Evolutionary conservation across 1,284 basidiomycete genomes (phyloP).

Genomic region (Ganoderma leucocontextum): DNA sequence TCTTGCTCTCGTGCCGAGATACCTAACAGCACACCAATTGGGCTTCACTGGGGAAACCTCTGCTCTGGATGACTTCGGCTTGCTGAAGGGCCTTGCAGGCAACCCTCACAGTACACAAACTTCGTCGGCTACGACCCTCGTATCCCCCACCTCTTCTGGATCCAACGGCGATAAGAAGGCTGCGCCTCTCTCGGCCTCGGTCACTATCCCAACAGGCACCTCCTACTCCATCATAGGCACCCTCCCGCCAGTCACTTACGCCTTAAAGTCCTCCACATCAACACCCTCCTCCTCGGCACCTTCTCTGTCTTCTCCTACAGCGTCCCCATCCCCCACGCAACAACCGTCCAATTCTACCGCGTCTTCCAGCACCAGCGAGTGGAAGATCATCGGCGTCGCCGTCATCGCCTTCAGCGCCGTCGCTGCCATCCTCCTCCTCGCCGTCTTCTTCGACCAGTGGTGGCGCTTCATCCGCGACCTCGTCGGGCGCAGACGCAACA

Average conservation of each 20-base stretch:
- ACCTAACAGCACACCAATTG: not conserved
- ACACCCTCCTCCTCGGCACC: conserved; percentile 7
- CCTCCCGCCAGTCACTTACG: conserved; percentile 12
- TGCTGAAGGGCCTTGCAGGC: conserved; percentile 21
- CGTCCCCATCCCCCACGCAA: conserved; percentile 7
- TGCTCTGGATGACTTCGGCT: conserved; percentile 21
- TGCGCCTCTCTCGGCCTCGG: conserved; percentile 10
- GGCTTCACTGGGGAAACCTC: not conserved
- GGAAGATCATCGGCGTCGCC: conserved; percentile 73
- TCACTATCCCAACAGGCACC: conserved; percentile 19
- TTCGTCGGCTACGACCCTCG: conserved; percentile 4
- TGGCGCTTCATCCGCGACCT: conserved; percentile 63
- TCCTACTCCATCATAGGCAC: conserved; percentile 31
- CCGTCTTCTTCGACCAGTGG: conserved; percentile 74
- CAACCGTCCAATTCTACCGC: conserved; percentile 10
- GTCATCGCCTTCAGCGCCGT: conserved; percentile 66
- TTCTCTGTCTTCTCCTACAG: not conserved
- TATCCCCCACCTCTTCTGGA: not conserved
- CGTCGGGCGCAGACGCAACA: conserved; percentile 45
- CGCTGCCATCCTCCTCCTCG: conserved; percentile 57
- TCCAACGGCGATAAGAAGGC: conserved; percentile 13
- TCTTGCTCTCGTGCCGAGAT: conserved; percentile 15
- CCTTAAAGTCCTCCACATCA: not conserved
- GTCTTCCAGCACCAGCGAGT: conserved; percentile 45
- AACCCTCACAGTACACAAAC: conserved; percentile 15